Evolutionary conservation across 495 filamentous ascomycete genomes (phyloP), one percentile per base, ranked within the genome.

Genomic region (Xylaria bambusicola): DNA sequence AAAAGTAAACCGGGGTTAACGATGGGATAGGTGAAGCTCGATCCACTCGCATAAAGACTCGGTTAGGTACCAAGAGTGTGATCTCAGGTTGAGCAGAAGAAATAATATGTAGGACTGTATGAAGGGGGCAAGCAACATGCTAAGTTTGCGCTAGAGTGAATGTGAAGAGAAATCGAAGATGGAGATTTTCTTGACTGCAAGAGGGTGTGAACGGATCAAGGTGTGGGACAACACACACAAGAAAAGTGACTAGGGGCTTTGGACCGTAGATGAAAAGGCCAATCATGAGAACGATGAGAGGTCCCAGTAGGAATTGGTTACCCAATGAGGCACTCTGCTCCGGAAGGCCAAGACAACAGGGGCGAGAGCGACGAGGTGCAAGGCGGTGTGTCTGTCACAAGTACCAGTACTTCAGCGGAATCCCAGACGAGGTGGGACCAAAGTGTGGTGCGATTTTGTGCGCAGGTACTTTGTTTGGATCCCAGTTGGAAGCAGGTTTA

Each of bases 211-310:
- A 70, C 71, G 67, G 69, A 76, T 71, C 73, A 74, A 68, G 66
- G 67, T 73, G 73, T 73, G 71, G 70, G 66, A 75, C 75, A 71
- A 64, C 66, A 73, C 73, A 75, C 74, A 70, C 70, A 63, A 73
- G 68, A 75, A 76, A 73, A 71, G 69, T 71, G 76, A 66, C 67
- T 60, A 61, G 61, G 67, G 62, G 56, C 31, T 31, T 29, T 50
- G 64, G 45, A 70, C 65, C 66, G 72, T 75, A 77, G 67, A 78
- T 77, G 74, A 77, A 74, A 54, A 72, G 72, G 60, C 78, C 78
- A 80, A 80, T 80, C 67, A 67, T 63, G 61, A 66, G 58, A 23
- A 51, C 48, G 69, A 66, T 46, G 33, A 41, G 36, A 52, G 45
- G 24, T 44, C 29, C 66, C 61, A 51, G 62, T 49, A 66, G 60